phyloP scores from a whole-genome alignment of 306 rosid genomes.

The Fragaria nilgerrensis region DNA sequence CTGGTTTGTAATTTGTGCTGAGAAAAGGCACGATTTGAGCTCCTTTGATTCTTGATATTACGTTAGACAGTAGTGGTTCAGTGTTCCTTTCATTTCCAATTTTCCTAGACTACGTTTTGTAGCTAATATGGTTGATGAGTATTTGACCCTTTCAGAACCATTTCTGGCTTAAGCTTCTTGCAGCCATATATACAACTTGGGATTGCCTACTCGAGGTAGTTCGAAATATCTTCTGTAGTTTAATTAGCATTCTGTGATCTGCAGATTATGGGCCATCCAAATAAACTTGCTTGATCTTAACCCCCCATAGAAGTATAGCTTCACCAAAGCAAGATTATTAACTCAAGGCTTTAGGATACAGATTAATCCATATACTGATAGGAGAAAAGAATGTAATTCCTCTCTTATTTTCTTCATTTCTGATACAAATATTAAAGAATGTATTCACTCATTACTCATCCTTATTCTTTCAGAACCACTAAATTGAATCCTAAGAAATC shows the following conservation, averaged over 20 bases:
- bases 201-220: not conserved
- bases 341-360: not conserved
- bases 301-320: not conserved
- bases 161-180: not conserved
- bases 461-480: not conserved
- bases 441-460: not conserved
- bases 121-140: not conserved
- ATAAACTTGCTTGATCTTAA: too few species aligned
- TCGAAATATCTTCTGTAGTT: not conserved
- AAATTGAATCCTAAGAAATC: not conserved
- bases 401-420: too few species aligned
- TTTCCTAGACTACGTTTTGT: not conserved
- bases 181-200: not conserved
- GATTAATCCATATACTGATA: too few species aligned
- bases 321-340: not conserved
- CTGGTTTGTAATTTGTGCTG: constrained; percentile 25
- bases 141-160: too few species aligned
- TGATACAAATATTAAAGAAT: too few species aligned
- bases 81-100: not conserved
- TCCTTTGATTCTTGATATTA: not conserved
- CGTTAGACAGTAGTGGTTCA: not conserved
- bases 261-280: too few species aligned
- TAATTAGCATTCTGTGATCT: too few species aligned
- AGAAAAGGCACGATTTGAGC: constrained; percentile 10
- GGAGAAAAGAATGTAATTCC: too few species aligned